Evolutionary conservation across 2,329 filamentous ascomycete genomes (phyloP).

Genomic region (Hirsutella minnesotensis): DNA sequence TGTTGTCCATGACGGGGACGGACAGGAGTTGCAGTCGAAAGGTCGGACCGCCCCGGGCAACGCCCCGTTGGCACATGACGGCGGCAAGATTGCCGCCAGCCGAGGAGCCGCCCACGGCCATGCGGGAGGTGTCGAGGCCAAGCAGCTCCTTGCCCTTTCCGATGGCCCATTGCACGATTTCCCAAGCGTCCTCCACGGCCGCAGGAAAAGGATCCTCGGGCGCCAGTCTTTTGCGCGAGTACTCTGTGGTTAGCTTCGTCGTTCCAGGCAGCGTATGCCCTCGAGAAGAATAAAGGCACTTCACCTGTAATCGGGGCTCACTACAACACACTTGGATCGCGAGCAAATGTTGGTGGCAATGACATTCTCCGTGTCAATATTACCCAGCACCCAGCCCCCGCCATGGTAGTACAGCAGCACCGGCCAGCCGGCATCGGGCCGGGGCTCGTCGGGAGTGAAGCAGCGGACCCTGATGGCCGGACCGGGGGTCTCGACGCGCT

Average conservation of each 20-base stretch:
- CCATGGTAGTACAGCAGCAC: conserved; percentile 37
- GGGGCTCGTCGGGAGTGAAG: conserved; percentile 28
- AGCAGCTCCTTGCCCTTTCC: conserved; percentile 1
- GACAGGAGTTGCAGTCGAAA: conserved; percentile 36
- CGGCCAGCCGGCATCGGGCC: conserved; percentile 30
- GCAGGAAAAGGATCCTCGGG: conserved; percentile 39
- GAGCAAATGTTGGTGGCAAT: conserved; percentile 33
- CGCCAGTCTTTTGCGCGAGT: conserved; percentile 20
- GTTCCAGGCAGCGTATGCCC: not conserved
- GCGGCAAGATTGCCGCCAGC: conserved; percentile 7
- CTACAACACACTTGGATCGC: conserved; percentile 5
- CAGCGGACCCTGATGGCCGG: conserved; percentile 26
- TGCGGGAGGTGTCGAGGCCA: conserved; percentile 23
- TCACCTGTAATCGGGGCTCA: conserved; percentile 1
- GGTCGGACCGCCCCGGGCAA: conserved; percentile 18
- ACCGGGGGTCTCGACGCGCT: conserved; percentile 24
- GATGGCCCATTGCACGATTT: conserved; percentile 33
- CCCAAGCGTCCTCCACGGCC: conserved; percentile 40
- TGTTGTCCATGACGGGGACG: conserved; percentile 48
- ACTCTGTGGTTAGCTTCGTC: not conserved
- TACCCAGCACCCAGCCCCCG: conserved; percentile 37
- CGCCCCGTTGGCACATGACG: conserved; percentile 35
- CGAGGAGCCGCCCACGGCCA: conserved; percentile 33
- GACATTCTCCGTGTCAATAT: conserved; percentile 35
- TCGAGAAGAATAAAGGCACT: not conserved